Evolutionary conservation across 306 rosid genomes (phyloP).

Genomic region (Spatholobus suberectus): DNA sequence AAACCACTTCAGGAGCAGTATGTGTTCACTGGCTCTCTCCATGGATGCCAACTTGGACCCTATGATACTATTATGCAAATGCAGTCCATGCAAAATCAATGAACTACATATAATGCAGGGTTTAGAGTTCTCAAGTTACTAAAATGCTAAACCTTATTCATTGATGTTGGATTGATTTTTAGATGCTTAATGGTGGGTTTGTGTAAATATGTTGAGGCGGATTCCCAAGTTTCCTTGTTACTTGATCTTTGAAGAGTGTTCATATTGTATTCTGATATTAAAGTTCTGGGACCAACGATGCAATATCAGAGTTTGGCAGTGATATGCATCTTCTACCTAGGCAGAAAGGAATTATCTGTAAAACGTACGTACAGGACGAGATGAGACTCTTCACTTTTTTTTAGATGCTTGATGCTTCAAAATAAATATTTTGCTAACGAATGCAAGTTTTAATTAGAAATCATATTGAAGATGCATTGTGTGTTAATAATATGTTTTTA

Average conservation of each 20-base stretch:
- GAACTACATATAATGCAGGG: slow-evolving; percentile 39
- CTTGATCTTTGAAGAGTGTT: slow-evolving; percentile 45
- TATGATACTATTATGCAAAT: slow-evolving; percentile 55
- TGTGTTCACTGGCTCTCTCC: slow-evolving; percentile 46
- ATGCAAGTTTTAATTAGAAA: not conserved
- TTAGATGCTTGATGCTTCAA: slow-evolving; percentile 11
- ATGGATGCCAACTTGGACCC: slow-evolving; percentile 57
- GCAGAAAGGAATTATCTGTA: slow-evolving; percentile 5
- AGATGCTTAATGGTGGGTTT: slow-evolving; percentile 31
- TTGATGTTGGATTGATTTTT: slow-evolving; percentile 29
- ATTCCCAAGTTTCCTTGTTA: slow-evolving; percentile 45
- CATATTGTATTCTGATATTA: slow-evolving; percentile 45
- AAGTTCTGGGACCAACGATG: slow-evolving; percentile 9
- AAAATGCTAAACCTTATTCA: slow-evolving; percentile 18
- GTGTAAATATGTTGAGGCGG: slow-evolving; percentile 57
- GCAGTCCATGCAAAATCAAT: slow-evolving; percentile 63
- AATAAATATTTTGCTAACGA: not conserved
- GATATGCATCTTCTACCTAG: slow-evolving; percentile 13
- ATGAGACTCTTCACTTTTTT: slow-evolving; percentile 15
- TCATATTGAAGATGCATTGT: not conserved
- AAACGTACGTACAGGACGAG: not conserved
- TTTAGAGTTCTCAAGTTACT: slow-evolving; percentile 25
- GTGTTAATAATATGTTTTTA: not conserved
- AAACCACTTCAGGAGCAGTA: slow-evolving; percentile 57
- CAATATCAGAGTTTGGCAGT: not conserved